Percentiles rank a stretch among this genome's conserved stretches.
Conservation (phyloP, 176 grass and related monocot genomes). For the Chloris gayana region DNA sequence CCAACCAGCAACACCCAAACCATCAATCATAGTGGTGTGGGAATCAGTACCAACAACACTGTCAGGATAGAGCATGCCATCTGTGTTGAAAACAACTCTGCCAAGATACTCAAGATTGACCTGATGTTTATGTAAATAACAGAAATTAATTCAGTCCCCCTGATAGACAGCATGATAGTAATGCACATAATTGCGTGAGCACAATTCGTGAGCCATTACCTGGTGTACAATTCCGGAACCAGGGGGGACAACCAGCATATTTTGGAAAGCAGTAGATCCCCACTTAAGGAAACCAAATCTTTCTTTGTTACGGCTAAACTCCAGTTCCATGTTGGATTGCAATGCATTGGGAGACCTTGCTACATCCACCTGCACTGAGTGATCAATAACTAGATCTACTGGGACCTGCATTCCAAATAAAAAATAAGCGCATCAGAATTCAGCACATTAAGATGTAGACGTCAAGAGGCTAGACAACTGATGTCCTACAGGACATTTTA, state of each 20-base stretch:
- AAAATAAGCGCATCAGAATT: conserved; percentile 23
- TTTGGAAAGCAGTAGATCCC: conserved; percentile 90
- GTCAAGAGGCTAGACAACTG: not conserved
- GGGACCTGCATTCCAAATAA: conserved; percentile 61
- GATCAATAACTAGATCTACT: conserved; percentile 95
- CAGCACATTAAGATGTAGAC: not conserved
- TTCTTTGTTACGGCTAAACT: conserved; percentile 87
- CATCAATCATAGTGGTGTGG: conserved; percentile 98
- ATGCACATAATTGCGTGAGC: not conserved
- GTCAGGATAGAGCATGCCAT: conserved; percentile 78
- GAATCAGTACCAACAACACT: conserved; percentile 97
- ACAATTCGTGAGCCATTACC: conserved; percentile 46
- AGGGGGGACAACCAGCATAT: conserved; percentile 95
- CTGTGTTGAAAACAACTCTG: conserved; percentile 84
- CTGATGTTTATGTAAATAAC: conserved; percentile 42
- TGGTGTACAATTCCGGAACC: conserved; percentile 97
- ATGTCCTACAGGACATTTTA: conserved; percentile 1
- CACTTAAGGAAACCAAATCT: conserved; percentile 97
- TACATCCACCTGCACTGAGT: conserved; percentile 97
- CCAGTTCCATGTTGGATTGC: conserved; percentile 82
- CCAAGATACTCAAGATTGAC: conserved; percentile 97
- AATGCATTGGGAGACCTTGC: conserved; percentile 84
- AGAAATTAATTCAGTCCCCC: conserved; percentile 1
- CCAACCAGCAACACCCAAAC: conserved; percentile 96
- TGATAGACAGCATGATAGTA: not conserved